Evolutionary conservation across 306 rosid genomes (phyloP).

Genomic region (Abrus pulchellus): DNA sequence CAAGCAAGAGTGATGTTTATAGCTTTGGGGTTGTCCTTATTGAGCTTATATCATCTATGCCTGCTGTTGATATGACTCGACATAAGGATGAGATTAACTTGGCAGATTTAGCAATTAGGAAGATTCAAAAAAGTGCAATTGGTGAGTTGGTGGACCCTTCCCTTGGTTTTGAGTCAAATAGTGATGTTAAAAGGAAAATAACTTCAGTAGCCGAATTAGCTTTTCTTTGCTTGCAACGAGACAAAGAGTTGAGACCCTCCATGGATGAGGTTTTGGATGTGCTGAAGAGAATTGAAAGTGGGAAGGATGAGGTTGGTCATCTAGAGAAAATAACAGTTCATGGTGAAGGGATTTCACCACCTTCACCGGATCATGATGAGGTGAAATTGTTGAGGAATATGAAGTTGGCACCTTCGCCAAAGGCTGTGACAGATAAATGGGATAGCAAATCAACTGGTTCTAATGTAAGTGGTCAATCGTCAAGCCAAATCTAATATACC

Average conservation of each 20-base stretch:
- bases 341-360: not conserved
- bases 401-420: conserved; percentile 50
- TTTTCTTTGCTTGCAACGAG: conserved; percentile 69
- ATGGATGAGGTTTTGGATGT: conserved; percentile 67
- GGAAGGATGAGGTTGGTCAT: conserved; percentile 21
- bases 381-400: not conserved
- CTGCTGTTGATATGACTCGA: conserved; percentile 70
- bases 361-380: not conserved
- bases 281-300: conserved; percentile 52
- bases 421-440: conserved; percentile 59
- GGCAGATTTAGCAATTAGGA: conserved; percentile 64
- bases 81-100: conserved; percentile 70
- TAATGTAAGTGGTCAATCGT: conserved; percentile 46
- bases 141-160: conserved; percentile 64
- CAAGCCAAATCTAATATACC: conserved; percentile 22
- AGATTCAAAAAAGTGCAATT: conserved; percentile 57
- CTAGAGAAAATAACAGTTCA: not conserved
- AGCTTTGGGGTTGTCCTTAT: conserved; percentile 78
- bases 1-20: conserved; percentile 81
- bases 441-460: conserved; percentile 50
- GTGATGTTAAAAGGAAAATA: conserved; percentile 53
- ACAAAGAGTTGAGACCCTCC: conserved; percentile 73
- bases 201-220: conserved; percentile 68
- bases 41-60: conserved; percentile 75
- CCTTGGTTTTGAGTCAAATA: conserved; percentile 61